These are phyloP conservation scores for Papilionanthe hybrid DNA, from an alignment of 116 monocot genomes.

Conservation along the genomic window DNA sequence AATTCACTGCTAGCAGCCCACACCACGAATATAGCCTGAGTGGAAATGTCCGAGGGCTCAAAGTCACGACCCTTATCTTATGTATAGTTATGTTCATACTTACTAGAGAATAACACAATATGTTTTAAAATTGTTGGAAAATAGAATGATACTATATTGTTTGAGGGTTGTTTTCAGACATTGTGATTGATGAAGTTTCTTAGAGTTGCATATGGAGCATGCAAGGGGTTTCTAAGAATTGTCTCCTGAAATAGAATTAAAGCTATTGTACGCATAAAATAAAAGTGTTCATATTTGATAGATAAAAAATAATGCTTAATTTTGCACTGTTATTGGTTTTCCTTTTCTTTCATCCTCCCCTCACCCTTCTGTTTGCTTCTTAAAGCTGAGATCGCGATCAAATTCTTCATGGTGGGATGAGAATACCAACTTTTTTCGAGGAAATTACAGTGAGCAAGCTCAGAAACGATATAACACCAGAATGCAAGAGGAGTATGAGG, in stretches of 20 bases:
- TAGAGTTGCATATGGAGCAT: no score
- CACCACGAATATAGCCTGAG: not conserved
- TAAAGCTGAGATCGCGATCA: not conserved
- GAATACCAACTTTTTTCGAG: constrained; percentile 21
- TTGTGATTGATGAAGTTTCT: no score
- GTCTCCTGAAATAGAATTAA: not conserved
- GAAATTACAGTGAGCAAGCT: constrained; percentile 42
- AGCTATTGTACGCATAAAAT: not conserved
- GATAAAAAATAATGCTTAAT: not conserved
- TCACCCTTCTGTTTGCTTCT: not conserved
- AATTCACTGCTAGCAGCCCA: not conserved
- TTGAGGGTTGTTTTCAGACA: no score
- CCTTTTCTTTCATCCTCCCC: not conserved
- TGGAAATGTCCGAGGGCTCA: not conserved
- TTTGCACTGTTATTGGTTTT: not conserved
- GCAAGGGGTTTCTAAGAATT: not conserved
- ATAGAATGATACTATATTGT: not conserved
- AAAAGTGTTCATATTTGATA: not conserved
- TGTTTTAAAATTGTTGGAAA: not conserved
- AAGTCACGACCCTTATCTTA: not conserved
- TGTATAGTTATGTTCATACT: not conserved
- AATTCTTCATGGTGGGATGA: not conserved
- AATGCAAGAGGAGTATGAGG: constrained; percentile 78
- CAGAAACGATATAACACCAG: constrained; percentile 62
- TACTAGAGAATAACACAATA: not conserved